These are phyloP conservation scores for Sporopachydermia quercuum DNA, from an alignment of 805 yeast genomes.

Conservation along the genomic window DNA sequence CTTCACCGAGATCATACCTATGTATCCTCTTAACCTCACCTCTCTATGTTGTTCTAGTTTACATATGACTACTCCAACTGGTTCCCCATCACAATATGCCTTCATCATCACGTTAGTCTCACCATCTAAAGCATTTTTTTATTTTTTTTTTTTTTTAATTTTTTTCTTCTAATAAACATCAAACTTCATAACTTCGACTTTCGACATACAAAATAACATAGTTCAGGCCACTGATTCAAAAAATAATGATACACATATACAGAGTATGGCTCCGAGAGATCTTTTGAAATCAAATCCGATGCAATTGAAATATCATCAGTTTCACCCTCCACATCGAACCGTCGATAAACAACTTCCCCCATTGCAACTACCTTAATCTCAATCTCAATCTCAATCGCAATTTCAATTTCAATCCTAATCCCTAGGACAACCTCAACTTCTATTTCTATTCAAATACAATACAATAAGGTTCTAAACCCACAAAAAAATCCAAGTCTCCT, in stretches of 20 bases:
- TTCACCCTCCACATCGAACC: constrained; percentile 13
- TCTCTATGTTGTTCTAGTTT: constrained; percentile 66
- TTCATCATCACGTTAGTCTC: too few species aligned
- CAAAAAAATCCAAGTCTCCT: too few species aligned
- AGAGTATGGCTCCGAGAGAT: constrained; percentile 88
- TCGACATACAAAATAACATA: constrained; percentile 40
- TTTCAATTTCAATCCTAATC: not conserved
- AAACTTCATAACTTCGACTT: too few species aligned
- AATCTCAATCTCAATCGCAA: not conserved
- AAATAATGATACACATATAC: constrained; percentile 86
- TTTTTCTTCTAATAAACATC: too few species aligned
- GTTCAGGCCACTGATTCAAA: constrained; percentile 79
- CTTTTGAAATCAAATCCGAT: constrained; percentile 45
- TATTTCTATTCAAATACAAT: too few species aligned
- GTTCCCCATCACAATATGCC: constrained; percentile 10
- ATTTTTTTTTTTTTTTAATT: too few species aligned
- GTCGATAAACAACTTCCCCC: constrained; percentile 11
- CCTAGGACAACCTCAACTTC: not conserved
- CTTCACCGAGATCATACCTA: constrained; percentile 89
- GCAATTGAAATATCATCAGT: constrained; percentile 33
- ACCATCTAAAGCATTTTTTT: too few species aligned
- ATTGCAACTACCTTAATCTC: too few species aligned
- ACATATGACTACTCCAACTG: constrained; percentile 77
- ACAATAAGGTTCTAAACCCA: too few species aligned
- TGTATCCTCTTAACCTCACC: constrained; percentile 72